Evolutionary conservation across 140 eudicot genomes (phyloP).

Genomic region (Ambrosia hybrid): DNA sequence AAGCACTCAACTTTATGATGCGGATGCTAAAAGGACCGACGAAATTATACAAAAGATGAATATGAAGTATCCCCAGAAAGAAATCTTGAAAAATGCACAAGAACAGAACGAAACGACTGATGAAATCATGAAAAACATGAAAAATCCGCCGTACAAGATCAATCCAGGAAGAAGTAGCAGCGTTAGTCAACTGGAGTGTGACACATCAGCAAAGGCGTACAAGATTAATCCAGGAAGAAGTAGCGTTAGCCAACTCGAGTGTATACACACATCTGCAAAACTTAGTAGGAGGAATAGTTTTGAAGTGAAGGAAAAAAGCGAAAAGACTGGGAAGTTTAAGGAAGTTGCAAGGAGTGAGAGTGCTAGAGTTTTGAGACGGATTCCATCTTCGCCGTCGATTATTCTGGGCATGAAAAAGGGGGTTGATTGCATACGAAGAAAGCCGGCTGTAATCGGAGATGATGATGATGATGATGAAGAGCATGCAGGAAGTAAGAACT

Average conservation of each 20-base stretch:
- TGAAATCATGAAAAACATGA: slow-evolving; percentile 19
- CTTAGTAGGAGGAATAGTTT: slow-evolving; percentile 37
- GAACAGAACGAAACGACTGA: slow-evolving; percentile 22
- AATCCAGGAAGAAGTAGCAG: not conserved
- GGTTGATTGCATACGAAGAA: slow-evolving; percentile 83
- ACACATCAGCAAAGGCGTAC: slow-evolving; percentile 33
- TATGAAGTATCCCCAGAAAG: slow-evolving; percentile 59
- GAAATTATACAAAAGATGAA: slow-evolving; percentile 68
- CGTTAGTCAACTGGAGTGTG: not conserved
- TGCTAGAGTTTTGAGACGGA: slow-evolving; percentile 62
- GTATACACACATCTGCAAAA: slow-evolving; percentile 25
- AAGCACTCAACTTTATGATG: slow-evolving; percentile 26
- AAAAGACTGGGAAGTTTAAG: slow-evolving; percentile 50
- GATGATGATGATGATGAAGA: slow-evolving; percentile 59
- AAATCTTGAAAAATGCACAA: slow-evolving; percentile 20
- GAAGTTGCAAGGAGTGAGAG: slow-evolving; percentile 71
- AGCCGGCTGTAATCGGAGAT: slow-evolving; percentile 62
- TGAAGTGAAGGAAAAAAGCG: slow-evolving; percentile 46
- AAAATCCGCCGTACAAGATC: slow-evolving; percentile 19
- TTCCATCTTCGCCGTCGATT: slow-evolving; percentile 91
- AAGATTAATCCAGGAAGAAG: slow-evolving; percentile 30
- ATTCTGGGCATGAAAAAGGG: slow-evolving; percentile 89
- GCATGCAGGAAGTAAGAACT: slow-evolving; percentile 38
- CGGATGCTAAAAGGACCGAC: slow-evolving; percentile 35
- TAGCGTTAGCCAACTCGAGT: slow-evolving; percentile 21